Evolutionary conservation across 164 flowering plant genomes (phyloP).

Genomic region (Nelumbo lutea): DNA sequence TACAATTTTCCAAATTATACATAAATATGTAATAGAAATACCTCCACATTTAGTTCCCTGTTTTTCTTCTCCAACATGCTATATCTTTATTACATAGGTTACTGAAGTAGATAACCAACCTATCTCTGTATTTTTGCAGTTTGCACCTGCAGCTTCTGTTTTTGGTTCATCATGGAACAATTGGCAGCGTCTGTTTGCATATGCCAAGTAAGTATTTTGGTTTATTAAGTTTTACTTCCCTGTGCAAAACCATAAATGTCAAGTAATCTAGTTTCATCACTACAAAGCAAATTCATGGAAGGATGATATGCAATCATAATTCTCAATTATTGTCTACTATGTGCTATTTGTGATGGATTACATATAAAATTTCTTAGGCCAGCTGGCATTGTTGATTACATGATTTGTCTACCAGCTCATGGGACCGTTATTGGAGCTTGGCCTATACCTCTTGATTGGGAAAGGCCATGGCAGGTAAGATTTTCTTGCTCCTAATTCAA

Average conservation of each 20-base stretch:
- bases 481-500: not conserved
- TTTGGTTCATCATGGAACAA: conserved; percentile 79
- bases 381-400: conserved; percentile 44
- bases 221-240: not conserved
- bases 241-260: not conserved
- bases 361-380: conserved; percentile 44
- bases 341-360: conserved; percentile 1
- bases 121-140: conserved; percentile 34
- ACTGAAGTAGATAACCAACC: conserved; percentile 5
- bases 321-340: not conserved
- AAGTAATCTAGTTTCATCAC: not conserved
- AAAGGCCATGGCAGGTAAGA: conserved; percentile 94
- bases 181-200: conserved; percentile 76
- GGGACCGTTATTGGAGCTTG: conserved; percentile 91
- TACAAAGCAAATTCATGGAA: no score
- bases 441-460: conserved; percentile 99
- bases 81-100: not conserved
- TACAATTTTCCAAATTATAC: not conserved
- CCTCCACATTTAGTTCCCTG: not conserved
- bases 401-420: conserved; percentile 79
- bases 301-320: not conserved
- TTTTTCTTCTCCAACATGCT: not conserved
- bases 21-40: not conserved
- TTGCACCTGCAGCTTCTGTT: conserved; percentile 76
- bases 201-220: conserved; percentile 46